phyloP scores from a whole-genome alignment of 306 rosid species.

The Herpetospermum pedunculosum region DNA sequence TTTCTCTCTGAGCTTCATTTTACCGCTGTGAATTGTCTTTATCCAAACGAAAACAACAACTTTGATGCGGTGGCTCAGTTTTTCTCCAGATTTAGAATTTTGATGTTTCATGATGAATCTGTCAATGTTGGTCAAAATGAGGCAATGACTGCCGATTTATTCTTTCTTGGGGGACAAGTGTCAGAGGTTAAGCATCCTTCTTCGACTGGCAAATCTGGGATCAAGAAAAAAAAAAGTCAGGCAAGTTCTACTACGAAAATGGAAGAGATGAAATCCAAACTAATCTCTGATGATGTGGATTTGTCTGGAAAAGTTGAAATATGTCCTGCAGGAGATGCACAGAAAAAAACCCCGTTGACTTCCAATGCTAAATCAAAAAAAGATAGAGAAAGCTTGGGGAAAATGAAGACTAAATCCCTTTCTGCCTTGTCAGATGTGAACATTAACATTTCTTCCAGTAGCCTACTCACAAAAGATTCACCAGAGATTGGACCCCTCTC shows the following conservation, averaged over 20 bases:
- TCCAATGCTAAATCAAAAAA: slow-evolving; percentile 19
- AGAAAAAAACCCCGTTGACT: slow-evolving; percentile 4
- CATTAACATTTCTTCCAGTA: slow-evolving; percentile 11
- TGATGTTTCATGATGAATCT: slow-evolving; percentile 47
- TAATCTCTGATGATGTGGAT: neutral
- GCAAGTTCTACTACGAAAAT: slow-evolving; percentile 3
- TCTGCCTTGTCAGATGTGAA: slow-evolving; percentile 49
- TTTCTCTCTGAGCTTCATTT: slow-evolving; percentile 55
- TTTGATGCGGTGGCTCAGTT: slow-evolving; percentile 56
- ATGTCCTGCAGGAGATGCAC: slow-evolving; percentile 2
- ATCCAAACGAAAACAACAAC: slow-evolving; percentile 23
- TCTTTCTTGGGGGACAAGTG: slow-evolving; percentile 11
- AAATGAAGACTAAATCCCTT: slow-evolving; percentile 41
- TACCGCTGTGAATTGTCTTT: slow-evolving; percentile 49
- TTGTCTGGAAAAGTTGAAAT: slow-evolving; percentile 12
- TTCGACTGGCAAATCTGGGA: slow-evolving; percentile 12
- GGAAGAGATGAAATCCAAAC: slow-evolving; percentile 13
- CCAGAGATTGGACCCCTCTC: neutral
- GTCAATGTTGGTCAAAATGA: slow-evolving; percentile 17
- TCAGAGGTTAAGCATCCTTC: slow-evolving; percentile 13
- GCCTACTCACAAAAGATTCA: slow-evolving; percentile 15
- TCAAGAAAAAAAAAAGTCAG: slow-evolving; percentile 23
- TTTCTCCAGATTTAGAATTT: slow-evolving; percentile 53
- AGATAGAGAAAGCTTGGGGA: slow-evolving; percentile 21
- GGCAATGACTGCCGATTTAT: slow-evolving; percentile 15